A percentile compares a stretch with the other conserved stretches of the same genome.
Conservation (phyloP, 1,139 yeast species). For the Sugiyamaella japonica region DNA sequence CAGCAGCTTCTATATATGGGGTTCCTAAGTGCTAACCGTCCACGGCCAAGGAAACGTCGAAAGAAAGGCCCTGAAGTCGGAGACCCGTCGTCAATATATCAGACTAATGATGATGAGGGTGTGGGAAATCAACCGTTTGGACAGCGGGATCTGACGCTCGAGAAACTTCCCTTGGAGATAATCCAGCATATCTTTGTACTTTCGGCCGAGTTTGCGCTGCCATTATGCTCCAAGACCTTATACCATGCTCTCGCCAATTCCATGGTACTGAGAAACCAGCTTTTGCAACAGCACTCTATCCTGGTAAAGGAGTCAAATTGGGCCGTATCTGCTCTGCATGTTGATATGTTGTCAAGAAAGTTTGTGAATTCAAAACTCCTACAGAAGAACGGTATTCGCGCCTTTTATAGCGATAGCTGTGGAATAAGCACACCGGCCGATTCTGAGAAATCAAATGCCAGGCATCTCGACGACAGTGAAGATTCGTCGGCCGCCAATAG, state of each 20-base stretch:
- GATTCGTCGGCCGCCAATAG: background rate
- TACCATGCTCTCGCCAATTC: constrained; percentile 2
- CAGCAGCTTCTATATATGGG: background rate
- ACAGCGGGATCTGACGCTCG: background rate
- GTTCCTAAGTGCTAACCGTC: constrained; percentile 7
- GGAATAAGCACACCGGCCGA: background rate
- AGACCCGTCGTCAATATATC: background rate
- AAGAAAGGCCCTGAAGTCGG: background rate
- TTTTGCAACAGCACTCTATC: background rate
- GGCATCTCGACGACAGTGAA: background rate
- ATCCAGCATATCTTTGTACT: constrained; percentile 11
- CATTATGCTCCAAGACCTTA: constrained; percentile 4
- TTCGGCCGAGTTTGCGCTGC: constrained; percentile 9
- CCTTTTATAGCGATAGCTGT: constrained; percentile 2
- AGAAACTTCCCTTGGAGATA: constrained; percentile 14
- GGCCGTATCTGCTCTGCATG: constrained; percentile 3
- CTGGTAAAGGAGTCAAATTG: background rate
- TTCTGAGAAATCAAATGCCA: background rate
- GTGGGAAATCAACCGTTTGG: background rate
- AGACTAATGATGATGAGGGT: background rate
- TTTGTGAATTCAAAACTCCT: background rate
- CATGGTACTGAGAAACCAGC: constrained; percentile 1
- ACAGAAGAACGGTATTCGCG: constrained; percentile 2
- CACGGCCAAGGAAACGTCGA: constrained; percentile 1
- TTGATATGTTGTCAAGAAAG: constrained; percentile 7